Conservation (phyloP, 2,329 filamentous ascomycete species). For the Ploettnerulaceae sp. region DNA sequence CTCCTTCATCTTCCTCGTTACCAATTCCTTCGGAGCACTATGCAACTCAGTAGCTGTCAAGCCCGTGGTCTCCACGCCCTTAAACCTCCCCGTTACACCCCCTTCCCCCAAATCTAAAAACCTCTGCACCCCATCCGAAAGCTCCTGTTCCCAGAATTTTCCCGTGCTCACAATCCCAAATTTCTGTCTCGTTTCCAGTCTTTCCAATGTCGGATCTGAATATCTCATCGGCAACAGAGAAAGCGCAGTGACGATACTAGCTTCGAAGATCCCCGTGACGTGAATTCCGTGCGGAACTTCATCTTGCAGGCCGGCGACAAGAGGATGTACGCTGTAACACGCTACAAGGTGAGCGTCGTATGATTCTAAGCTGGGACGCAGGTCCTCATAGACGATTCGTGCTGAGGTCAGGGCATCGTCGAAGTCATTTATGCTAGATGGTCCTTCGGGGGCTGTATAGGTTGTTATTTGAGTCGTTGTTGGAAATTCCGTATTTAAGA, state of each 20-base stretch:
- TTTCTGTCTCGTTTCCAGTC: slow-evolving; percentile 30
- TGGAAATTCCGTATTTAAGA: slow-evolving; percentile 29
- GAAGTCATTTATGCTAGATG: slow-evolving; percentile 74
- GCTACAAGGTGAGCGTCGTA: slow-evolving; percentile 81
- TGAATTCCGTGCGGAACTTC: slow-evolving; percentile 39
- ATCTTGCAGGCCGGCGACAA: slow-evolving; percentile 58
- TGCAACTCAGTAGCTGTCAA: slow-evolving; percentile 78
- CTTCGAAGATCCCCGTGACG: slow-evolving; percentile 84
- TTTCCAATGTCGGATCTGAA: slow-evolving; percentile 20
- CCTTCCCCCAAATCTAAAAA: slow-evolving; percentile 51
- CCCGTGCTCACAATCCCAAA: slow-evolving; percentile 93
- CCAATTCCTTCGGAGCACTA: slow-evolving; percentile 56
- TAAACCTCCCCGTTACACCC: slow-evolving; percentile 48
- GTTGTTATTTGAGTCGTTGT: slow-evolving; percentile 44
- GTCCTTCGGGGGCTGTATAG: slow-evolving; percentile 60
- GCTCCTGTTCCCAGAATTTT: slow-evolving; percentile 71
- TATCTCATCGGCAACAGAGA: slow-evolving; percentile 35
- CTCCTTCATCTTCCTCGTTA: slow-evolving; percentile 60
- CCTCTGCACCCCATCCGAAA: slow-evolving; percentile 57
- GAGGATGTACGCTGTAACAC: slow-evolving; percentile 80
- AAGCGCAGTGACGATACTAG: slow-evolving; percentile 54
- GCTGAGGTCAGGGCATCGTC: slow-evolving; percentile 62
- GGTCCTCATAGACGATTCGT: slow-evolving; percentile 52
- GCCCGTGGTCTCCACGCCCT: slow-evolving; percentile 77
- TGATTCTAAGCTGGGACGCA: slow-evolving; percentile 41